Conservation (phyloP, 2,329 filamentous ascomycete species). For the Blastomyces gilchristii region DNA sequence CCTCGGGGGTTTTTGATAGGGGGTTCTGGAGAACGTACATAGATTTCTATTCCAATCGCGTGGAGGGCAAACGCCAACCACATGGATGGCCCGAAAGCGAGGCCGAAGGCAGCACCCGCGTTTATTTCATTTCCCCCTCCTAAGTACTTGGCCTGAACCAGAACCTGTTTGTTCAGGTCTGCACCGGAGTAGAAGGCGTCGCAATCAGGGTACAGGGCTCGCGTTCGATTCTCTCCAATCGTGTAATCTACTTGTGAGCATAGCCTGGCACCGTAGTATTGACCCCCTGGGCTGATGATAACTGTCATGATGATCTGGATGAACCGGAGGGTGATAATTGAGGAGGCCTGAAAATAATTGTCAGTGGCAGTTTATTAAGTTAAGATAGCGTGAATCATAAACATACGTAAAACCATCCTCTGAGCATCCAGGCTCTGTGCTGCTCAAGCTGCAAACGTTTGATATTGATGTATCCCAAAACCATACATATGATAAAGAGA, state of each 20-base stretch:
- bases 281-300: background rate
- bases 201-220: background rate
- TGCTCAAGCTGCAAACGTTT: conserved; percentile 52
- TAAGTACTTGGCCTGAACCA: conserved; percentile 12
- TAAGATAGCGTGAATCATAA: background rate
- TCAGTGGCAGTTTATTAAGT: background rate
- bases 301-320: background rate
- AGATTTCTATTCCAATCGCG: conserved; percentile 40
- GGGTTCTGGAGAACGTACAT: conserved; percentile 32
- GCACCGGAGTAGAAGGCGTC: conserved; percentile 13
- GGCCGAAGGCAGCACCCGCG: conserved; percentile 36
- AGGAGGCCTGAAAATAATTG: background rate
- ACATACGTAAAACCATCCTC: conserved; percentile 41
- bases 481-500: conserved; percentile 26
- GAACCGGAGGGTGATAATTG: background rate
- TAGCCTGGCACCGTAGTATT: background rate
- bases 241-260: background rate
- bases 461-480: conserved; percentile 46
- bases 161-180: conserved; percentile 17
- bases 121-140: conserved; percentile 18
- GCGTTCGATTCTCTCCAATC: background rate
- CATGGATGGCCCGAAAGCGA: conserved; percentile 43
- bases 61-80: conserved; percentile 48
- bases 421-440: conserved; percentile 55
- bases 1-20: background rate